These are phyloP conservation scores for Pulchroboletus neoregius DNA, from an alignment of 1,284 basidiomycete species.

Conservation along the genomic window DNA sequence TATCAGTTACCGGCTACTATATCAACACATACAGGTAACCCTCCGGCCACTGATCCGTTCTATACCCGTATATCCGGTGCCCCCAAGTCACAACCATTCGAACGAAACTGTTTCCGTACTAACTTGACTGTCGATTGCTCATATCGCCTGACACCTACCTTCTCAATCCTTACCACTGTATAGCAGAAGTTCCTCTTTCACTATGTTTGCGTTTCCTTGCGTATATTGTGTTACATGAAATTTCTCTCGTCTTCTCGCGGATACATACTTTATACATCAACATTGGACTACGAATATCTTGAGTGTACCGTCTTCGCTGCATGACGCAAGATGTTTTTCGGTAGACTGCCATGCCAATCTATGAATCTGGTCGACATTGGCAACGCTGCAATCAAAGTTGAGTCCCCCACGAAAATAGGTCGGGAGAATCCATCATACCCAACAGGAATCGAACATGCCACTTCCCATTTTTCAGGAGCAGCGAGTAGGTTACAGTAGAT, in stretches of 20 bases:
- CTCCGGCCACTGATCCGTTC: conserved; percentile 40
- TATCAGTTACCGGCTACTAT: conserved; percentile 38
- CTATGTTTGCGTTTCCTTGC: conserved; percentile 25
- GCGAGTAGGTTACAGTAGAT: conserved; percentile 45
- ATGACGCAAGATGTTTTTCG: conserved; percentile 47
- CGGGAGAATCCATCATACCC: conserved; percentile 38
- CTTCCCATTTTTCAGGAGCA: conserved; percentile 45
- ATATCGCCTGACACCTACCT: conserved; percentile 42
- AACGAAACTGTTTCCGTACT: conserved; percentile 65
- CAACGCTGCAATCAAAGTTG: conserved; percentile 40
- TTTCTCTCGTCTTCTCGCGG: conserved; percentile 20
- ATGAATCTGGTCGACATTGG: conserved; percentile 68
- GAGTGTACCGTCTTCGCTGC: conserved; percentile 79
- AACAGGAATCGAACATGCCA: conserved; percentile 42
- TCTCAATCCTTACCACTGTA: conserved; percentile 54
- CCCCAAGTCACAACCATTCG: conserved; percentile 36
- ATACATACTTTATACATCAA: conserved; percentile 39
- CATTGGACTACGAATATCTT: conserved; percentile 60
- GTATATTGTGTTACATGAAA: conserved; percentile 31
- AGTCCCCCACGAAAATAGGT: conserved; percentile 4
- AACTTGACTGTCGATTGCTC: conserved; percentile 39
- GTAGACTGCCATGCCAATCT: conserved; percentile 62
- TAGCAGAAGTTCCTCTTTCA: conserved; percentile 52
- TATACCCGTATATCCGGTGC: conserved; percentile 64
- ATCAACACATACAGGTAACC: conserved; percentile 38